phyloP scores from a whole-genome alignment of 352 stramenopile species.

The Phytophthora vignae region DNA sequence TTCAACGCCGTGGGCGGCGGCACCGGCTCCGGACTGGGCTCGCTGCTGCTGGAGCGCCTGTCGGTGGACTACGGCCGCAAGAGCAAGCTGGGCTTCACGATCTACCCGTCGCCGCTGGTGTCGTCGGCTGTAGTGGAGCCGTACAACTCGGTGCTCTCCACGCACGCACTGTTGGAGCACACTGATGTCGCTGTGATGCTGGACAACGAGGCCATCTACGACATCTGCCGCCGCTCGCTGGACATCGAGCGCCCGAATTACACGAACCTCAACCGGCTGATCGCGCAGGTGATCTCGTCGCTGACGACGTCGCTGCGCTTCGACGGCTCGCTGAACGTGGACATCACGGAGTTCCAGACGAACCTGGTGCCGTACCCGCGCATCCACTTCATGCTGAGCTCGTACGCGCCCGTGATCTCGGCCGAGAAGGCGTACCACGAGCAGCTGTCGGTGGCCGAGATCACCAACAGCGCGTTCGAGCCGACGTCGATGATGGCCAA shows the following conservation, averaged over 20 bases:
- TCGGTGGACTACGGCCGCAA: conserved; percentile 98
- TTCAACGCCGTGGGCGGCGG: conserved; percentile 98
- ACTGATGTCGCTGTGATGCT: conserved; percentile 97
- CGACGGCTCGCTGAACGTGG: conserved; percentile 96
- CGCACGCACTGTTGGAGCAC: conserved; percentile 96
- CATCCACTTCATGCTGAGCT: conserved; percentile 98
- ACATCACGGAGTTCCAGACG: conserved; percentile 98
- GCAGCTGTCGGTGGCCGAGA: conserved; percentile 95
- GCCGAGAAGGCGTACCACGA: conserved; percentile 96
- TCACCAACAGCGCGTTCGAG: conserved; percentile 97
- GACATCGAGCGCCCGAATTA: conserved; percentile 97
- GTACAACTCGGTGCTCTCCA: conserved; percentile 98
- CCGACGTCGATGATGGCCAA: conserved; percentile 98
- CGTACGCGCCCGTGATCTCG: conserved; percentile 97
- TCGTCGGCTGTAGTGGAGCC: conserved; percentile 98
- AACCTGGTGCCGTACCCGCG: conserved; percentile 98
- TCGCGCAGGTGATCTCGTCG: conserved; percentile 97
- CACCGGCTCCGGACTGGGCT: conserved; percentile 97
- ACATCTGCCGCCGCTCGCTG: conserved; percentile 96
- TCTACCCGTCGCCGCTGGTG: conserved; percentile 97
- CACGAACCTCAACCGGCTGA: conserved; percentile 97
- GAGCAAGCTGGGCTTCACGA: conserved; percentile 97
- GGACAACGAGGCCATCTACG: conserved; percentile 97
- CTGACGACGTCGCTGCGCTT: conserved; percentile 97
- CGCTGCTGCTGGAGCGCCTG: conserved; percentile 96